Evolutionary conservation across 164 flowering plant genomes (phyloP).

Genomic region (Dillenia turbinata): DNA sequence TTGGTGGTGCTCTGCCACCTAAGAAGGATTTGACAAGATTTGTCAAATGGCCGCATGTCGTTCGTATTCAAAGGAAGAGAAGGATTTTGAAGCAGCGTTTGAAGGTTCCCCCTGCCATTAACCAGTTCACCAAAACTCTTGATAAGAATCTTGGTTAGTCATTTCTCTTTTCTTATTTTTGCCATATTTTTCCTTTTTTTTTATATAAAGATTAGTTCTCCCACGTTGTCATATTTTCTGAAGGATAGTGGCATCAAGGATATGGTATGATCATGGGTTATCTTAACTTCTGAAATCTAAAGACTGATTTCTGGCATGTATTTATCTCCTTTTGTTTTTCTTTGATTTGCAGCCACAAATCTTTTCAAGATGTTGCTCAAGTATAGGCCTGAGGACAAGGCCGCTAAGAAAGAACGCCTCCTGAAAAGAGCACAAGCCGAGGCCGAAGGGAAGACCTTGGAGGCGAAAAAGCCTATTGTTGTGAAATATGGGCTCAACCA

Average conservation of each 20-base stretch:
- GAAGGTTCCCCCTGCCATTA: slow-evolving; percentile 40
- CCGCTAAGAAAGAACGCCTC: slow-evolving; percentile 51
- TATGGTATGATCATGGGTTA: too few relatives aligned
- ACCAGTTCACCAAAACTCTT: slow-evolving; percentile 35
- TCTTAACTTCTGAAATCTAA: too few relatives aligned
- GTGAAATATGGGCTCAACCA: slow-evolving; percentile 71
- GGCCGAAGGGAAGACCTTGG: slow-evolving; percentile 51
- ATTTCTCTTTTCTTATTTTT: neutral
- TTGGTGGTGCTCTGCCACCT: slow-evolving; percentile 51
- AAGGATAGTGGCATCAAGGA: too few relatives aligned
- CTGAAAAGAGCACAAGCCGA: slow-evolving; percentile 56
- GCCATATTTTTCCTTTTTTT: neutral
- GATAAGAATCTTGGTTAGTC: slow-evolving; percentile 22
- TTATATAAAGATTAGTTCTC: neutral
- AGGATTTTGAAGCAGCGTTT: slow-evolving; percentile 32
- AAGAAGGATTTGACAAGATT: slow-evolving; percentile 37
- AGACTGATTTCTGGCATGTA: neutral
- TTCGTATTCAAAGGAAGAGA: slow-evolving; percentile 35
- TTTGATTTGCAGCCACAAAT: slow-evolving; percentile 19
- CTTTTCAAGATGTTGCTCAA: slow-evolving; percentile 34
- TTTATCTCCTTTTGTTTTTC: neutral
- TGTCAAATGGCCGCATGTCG: slow-evolving; percentile 33
- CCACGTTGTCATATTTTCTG: too few relatives aligned
- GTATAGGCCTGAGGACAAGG: slow-evolving; percentile 32
- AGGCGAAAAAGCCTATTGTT: slow-evolving; percentile 60